Conservation (phyloP, 495 filamentous ascomycete species). For the Trichoderma orchidacearum region DNA sequence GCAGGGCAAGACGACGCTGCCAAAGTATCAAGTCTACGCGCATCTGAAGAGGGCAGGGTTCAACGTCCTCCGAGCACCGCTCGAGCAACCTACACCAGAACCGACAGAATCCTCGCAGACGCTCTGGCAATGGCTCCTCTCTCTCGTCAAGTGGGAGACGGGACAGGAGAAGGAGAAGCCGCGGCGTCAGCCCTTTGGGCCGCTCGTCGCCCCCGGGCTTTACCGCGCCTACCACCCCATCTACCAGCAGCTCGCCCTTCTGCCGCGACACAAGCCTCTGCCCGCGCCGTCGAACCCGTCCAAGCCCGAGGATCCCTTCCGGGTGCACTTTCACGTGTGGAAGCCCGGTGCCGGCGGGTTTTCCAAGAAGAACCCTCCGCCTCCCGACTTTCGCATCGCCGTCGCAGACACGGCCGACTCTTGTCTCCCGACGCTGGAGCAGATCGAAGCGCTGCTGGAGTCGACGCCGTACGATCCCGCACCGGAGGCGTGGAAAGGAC, state of each 20-base stretch:
- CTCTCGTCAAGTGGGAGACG: constrained; percentile 11
- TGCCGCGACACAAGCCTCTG: constrained; percentile 56
- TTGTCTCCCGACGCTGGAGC: constrained; percentile 51
- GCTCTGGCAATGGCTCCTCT: constrained; percentile 30
- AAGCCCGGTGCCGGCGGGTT: constrained; percentile 55
- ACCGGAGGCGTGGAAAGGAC: constrained; percentile 30
- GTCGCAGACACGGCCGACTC: constrained; percentile 65
- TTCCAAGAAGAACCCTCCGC: constrained; percentile 57
- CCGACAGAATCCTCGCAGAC: constrained; percentile 3
- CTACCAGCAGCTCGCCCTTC: constrained; percentile 60
- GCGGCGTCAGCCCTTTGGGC: constrained; percentile 34
- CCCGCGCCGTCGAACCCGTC: constrained; percentile 11
- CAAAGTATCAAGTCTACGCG: constrained; percentile 76
- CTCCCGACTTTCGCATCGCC: constrained; percentile 70
- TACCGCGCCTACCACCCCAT: constrained; percentile 71
- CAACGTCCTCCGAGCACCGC: constrained; percentile 55
- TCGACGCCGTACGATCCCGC: constrained; percentile 54
- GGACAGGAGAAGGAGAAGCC: neutral
- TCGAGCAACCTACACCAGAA: neutral
- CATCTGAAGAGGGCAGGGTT: constrained; percentile 78
- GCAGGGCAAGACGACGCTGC: constrained; percentile 48
- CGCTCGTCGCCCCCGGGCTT: constrained; percentile 58
- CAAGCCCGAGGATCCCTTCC: constrained; percentile 42
- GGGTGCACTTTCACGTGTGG: constrained; percentile 63
- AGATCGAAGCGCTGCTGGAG: constrained; percentile 52